Conservation (phyloP, 768 basidiomycete genomes). For the Leccinellum albellum region DNA sequence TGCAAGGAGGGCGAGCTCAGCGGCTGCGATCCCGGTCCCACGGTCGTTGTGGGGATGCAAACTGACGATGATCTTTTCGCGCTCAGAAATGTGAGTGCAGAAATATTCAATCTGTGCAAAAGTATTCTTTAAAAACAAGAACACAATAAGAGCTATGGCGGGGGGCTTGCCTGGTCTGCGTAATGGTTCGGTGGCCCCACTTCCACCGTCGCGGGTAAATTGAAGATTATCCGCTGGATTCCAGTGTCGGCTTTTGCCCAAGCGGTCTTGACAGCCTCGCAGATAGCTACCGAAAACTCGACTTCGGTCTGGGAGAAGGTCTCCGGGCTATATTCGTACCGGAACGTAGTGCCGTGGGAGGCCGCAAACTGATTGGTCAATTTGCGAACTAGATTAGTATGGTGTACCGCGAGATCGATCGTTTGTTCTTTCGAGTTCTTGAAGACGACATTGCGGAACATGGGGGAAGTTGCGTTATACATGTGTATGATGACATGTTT, state of each 20-base stretch:
- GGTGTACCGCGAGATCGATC: constrained; percentile 77
- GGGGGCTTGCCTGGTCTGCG: constrained; percentile 79
- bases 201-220: constrained; percentile 95
- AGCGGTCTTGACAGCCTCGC: constrained; percentile 85
- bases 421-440: constrained; percentile 92
- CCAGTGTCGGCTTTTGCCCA: constrained; percentile 87
- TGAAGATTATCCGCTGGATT: constrained; percentile 94
- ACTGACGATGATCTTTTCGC: constrained; percentile 87
- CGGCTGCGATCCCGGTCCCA: constrained; percentile 94
- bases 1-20: constrained; percentile 88
- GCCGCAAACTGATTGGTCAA: constrained; percentile 82
- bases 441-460: constrained; percentile 93
- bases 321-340: constrained; percentile 98
- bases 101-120: constrained; percentile 83
- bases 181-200: constrained; percentile 97
- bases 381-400: constrained; percentile 83
- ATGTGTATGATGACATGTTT: constrained; percentile 96
- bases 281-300: constrained; percentile 89
- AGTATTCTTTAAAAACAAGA: constrained; percentile 1
- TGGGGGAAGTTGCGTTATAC: constrained; percentile 97
- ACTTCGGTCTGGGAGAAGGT: constrained; percentile 98
- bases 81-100: constrained; percentile 77
- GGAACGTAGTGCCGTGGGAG: constrained; percentile 84
- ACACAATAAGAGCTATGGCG: not conserved
- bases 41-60: constrained; percentile 97